These are phyloP conservation scores for Amaranthus cruentus DNA, from an alignment of 148 eudicot species.

Conservation along the genomic window DNA sequence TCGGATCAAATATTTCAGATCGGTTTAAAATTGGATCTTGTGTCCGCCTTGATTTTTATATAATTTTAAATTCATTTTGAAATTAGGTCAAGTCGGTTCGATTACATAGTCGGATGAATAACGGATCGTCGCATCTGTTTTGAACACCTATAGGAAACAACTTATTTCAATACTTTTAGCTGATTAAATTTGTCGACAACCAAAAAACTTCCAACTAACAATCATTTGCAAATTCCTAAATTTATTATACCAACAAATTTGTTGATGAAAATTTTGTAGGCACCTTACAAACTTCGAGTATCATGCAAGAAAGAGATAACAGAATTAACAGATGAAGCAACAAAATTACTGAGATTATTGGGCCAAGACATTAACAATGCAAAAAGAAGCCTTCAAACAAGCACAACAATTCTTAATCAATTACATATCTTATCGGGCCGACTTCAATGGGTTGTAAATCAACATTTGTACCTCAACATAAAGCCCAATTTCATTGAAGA, in stretches of 20 bases:
- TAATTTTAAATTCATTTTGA: too few relatives aligned
- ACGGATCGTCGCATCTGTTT: too few relatives aligned
- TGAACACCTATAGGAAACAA: too few relatives aligned
- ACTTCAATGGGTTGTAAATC: conserved; percentile 43
- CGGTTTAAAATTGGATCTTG: too few relatives aligned
- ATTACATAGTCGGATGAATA: too few relatives aligned
- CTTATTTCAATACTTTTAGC: too few relatives aligned
- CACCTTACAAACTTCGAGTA: conserved; percentile 44
- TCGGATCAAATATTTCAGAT: too few relatives aligned
- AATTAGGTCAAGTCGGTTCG: too few relatives aligned
- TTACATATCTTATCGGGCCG: conserved; percentile 40
- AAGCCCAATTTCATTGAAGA: neutral
- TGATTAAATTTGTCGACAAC: too few relatives aligned
- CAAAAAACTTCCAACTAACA: too few relatives aligned
- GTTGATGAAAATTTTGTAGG: conserved; percentile 23
- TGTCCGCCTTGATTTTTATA: too few relatives aligned
- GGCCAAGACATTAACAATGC: conserved; percentile 48
- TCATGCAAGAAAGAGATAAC: conserved; percentile 47
- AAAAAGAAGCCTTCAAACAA: conserved; percentile 35
- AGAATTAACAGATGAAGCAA: conserved; percentile 47
- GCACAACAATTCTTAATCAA: conserved; percentile 22
- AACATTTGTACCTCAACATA: conserved; percentile 43
- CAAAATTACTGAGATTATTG: conserved; percentile 43
- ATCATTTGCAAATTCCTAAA: neutral
- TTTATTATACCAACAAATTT: neutral